phyloP scores from a whole-genome alignment of 306 rosid genomes.

The Fragaria vesca region DNA sequence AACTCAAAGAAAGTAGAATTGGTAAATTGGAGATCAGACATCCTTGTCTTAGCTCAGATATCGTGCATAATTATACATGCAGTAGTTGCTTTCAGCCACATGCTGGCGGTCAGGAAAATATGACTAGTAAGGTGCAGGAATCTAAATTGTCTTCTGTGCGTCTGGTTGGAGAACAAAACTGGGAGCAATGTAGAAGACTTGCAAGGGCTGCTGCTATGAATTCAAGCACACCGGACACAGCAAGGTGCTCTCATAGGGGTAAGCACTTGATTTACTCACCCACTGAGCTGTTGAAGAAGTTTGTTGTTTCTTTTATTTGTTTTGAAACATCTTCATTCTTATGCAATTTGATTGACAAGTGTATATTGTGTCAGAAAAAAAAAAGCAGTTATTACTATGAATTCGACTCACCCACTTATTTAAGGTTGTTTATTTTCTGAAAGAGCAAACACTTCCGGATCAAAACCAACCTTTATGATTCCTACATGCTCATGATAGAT shows the following conservation, averaged over 20 bases:
- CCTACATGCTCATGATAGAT: neutral
- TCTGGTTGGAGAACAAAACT: constrained; percentile 60
- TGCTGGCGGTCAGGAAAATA: constrained; percentile 26
- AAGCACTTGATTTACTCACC: constrained; percentile 8
- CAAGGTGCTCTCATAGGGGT: constrained; percentile 38
- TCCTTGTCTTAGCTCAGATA: constrained; percentile 60
- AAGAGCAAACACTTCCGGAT: neutral
- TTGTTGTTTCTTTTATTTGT: neutral
- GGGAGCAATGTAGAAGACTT: constrained; percentile 65
- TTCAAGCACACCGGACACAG: constrained; percentile 43
- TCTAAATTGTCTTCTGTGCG: constrained; percentile 38
- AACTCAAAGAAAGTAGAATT: constrained; percentile 21
- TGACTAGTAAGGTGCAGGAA: constrained; percentile 23
- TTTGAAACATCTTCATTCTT: neutral
- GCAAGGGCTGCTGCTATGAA: constrained; percentile 68
- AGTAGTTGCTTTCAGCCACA: constrained; percentile 39
- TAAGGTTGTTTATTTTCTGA: neutral
- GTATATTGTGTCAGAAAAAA: neutral
- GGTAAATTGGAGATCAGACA: constrained; percentile 46
- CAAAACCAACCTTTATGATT: neutral
- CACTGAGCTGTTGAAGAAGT: neutral
- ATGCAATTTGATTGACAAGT: neutral
- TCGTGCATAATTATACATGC: constrained; percentile 57
- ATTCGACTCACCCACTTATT: neutral
- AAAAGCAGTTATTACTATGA: neutral